Evolutionary conservation across 257 asterid genomes (phyloP), one percentile per base, ranked within the genome.

Genomic region (Ehretia macrophylla): DNA sequence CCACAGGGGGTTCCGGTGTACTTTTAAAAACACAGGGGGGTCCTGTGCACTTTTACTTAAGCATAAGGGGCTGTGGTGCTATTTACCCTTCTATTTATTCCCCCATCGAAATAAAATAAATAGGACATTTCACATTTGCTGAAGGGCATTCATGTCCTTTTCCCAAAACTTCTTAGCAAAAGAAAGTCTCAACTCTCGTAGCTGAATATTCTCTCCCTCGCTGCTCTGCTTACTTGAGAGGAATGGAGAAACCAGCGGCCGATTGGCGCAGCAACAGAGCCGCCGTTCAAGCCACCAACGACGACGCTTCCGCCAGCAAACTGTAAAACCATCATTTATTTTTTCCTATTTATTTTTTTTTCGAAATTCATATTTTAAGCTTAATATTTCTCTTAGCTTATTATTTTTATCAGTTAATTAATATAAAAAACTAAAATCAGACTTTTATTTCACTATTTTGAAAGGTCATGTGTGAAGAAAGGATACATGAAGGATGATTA

Each of bases 251-350:
- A 63, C 73, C 78, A 54, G 73, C 72, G 55, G 70, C 74, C 67
- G 95, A 87, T 74, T 63, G 66, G 72, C 86, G 94, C 48, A 88
- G 90, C 88, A 85, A 85, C 77, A 75, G 80, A 61, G 81, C 85
- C 66, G 90, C 98, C 55, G 95, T 91, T 56, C 98, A 91, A 71
- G 98, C 98, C 74, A 91, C 95, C 67, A 88, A 91, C 79, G 95
- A 85, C 76, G 98, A 91, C 66, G 98, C 98, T 64, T 85, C 98
- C 40, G 98, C 96, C 40, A 91, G 96, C 79, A 88, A 91, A 72
- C 84, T 88, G 98, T 90, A 80, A 17, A 68, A 14, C 16, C 11
- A 23, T 44, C 38, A 20, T 63, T 20, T 44, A 32, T 10, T 13
- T 63, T 59, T 62, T 42, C 47, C 8, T 42, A 4, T 10, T 42